A percentile compares a stretch with the other conserved stretches of the same genome.
phyloP scores from a whole-genome alignment of 805 yeast species.

The Starmerella vitae region DNA sequence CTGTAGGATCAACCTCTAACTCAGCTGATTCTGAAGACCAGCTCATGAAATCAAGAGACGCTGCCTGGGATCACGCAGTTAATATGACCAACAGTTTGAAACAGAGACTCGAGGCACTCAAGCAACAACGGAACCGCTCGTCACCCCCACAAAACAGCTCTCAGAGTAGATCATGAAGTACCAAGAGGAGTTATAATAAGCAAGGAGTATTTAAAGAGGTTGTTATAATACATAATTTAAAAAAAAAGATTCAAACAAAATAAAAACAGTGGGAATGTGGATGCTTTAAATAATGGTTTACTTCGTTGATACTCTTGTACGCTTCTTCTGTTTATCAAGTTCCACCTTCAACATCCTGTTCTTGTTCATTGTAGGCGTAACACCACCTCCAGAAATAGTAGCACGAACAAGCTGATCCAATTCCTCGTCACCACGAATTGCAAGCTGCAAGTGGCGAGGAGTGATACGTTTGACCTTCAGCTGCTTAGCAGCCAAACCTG shows the following conservation, averaged over 20 bases:
- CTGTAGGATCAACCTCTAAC: too few species aligned
- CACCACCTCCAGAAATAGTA: constrained; percentile 98
- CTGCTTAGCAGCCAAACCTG: constrained; percentile 98
- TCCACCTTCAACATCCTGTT: constrained; percentile 64
- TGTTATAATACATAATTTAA: too few species aligned
- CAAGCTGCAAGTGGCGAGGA: constrained; percentile 97
- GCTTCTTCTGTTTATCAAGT: constrained; percentile 30
- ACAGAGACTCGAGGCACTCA: constrained; percentile 12
- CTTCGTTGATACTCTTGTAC: constrained; percentile 4
- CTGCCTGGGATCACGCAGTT: constrained; percentile 14
- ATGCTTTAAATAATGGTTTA: too few species aligned
- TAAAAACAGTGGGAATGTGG: too few species aligned
- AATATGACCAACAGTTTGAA: constrained; percentile 12
- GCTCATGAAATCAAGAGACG: too few species aligned
- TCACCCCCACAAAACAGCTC: too few species aligned
- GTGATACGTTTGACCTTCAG: constrained; percentile 98
- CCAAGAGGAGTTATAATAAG: too few species aligned
- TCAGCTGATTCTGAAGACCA: too few species aligned
- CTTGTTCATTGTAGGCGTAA: constrained; percentile 91
- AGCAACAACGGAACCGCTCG: too few species aligned
- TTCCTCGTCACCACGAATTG: constrained; percentile 98
- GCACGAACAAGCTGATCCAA: constrained; percentile 87
- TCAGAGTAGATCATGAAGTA: too few species aligned
- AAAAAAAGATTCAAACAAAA: too few species aligned
- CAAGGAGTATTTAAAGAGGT: too few species aligned